Evolutionary conservation across 106 monocot species (phyloP), one percentile per base, ranked within the genome.

Genomic region (Acanthochlamys bracteata): DNA sequence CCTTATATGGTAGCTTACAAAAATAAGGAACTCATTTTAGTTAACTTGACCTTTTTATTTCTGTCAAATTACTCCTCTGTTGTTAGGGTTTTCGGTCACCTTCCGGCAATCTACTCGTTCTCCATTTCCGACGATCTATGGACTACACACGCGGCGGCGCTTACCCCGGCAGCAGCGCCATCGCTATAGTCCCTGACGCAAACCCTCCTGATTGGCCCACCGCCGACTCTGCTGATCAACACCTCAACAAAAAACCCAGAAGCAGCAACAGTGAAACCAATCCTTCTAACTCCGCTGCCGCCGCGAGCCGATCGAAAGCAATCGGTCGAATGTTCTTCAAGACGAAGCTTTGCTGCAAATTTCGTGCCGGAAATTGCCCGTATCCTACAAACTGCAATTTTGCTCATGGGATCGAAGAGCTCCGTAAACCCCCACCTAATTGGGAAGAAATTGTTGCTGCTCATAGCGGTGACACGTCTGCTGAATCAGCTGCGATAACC

Each of bases 301-400:
- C 55, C 55, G 1, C 55, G 19, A 22, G 20, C 10, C 55, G 22
- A 55, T 15, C 96, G 9, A 84, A 78, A 17, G 84, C 82, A 24
- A 75, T 88, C 11, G 96, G 96, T 17, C 88, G 83, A 65, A 98
- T 98, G 92, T 98, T 92, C 81, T 98, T 98, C 71, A 98, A 98
- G 73, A 98, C 98, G 7, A 98, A 92, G 74, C 79, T 98, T 20
- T 98, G 98, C 80, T 92, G 92, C 70, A 98, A 91, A 55, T 98
- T 98, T 46, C 73, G 88, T 0, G 76, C 88, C 7, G 98, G 98
- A 20, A 92, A 88, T 13, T 98, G 98, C 74, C 91, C 91, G 0
- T 98, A 84, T 59, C 74, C 90, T 8, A 89, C 88, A 15, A 98
- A 89, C 70, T 98, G 98, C 72, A 98, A 91, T 66, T 98, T 98